Percentiles rank a stretch among this genome's conserved stretches.
Conservation (phyloP, 2,329 filamentous ascomycete genomes). For the Xylaria arbuscula region DNA sequence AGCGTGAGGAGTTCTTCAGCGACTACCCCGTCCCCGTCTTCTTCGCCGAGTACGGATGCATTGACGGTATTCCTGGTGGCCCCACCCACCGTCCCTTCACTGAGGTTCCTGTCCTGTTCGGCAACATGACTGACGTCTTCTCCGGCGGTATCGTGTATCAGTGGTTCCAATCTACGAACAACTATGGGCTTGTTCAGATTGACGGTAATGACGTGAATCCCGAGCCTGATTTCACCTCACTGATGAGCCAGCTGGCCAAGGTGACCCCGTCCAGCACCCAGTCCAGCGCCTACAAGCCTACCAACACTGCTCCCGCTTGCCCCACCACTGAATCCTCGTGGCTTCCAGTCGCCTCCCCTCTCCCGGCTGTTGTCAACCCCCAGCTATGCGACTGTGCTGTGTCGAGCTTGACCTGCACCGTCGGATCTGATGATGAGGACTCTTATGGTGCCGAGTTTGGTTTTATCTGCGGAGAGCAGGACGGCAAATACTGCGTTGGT, state of each 20-base stretch:
- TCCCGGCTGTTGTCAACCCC: conserved; percentile 85
- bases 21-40: conserved; percentile 94
- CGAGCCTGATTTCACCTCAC: conserved; percentile 78
- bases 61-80: conserved; percentile 64
- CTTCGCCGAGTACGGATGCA: conserved; percentile 99
- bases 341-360: conserved; percentile 71
- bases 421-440: conserved; percentile 65
- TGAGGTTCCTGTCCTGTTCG: conserved; percentile 86
- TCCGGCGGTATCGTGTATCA: conserved; percentile 98
- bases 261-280: conserved; percentile 74
- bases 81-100: conserved; percentile 79
- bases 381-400: conserved; percentile 89
- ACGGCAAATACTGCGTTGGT: conserved; percentile 68
- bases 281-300: conserved; percentile 75
- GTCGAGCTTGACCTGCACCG: conserved; percentile 75
- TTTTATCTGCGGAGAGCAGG: conserved; percentile 72
- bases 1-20: conserved; percentile 85
- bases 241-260: conserved; percentile 76
- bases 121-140: conserved; percentile 85
- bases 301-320: conserved; percentile 78
- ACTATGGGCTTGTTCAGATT: conserved; percentile 83
- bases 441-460: conserved; percentile 77
- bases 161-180: conserved; percentile 92
- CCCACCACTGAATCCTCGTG: conserved; percentile 74
- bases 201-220: conserved; percentile 69